Evolutionary conservation across 495 filamentous ascomycete genomes (phyloP).

Genomic region (Trichoderma reesei): DNA sequence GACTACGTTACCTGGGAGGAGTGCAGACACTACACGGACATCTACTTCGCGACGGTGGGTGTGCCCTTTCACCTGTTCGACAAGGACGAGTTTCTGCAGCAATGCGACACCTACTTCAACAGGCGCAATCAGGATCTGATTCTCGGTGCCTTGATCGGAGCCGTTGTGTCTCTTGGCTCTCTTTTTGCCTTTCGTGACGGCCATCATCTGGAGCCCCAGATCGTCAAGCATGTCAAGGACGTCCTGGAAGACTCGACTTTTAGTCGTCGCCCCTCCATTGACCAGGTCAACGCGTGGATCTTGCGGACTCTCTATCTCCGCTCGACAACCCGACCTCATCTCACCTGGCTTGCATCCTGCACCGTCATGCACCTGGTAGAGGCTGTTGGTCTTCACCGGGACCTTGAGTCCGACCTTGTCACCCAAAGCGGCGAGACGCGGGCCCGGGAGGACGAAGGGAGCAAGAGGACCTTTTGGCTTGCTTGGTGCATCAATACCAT

Average conservation of each 20-base stretch:
- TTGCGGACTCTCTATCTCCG: slow-evolving; percentile 44
- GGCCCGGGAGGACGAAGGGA: not conserved
- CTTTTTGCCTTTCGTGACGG: slow-evolving; percentile 13
- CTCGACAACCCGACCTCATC: slow-evolving; percentile 42
- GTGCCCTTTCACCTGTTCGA: not conserved
- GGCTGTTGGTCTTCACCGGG: slow-evolving; percentile 38
- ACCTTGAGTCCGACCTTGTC: slow-evolving; percentile 14
- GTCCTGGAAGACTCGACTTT: slow-evolving; percentile 35
- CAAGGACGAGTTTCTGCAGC: not conserved
- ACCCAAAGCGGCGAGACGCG: not conserved
- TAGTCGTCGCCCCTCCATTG: slow-evolving; percentile 22
- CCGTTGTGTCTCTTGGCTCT: slow-evolving; percentile 20
- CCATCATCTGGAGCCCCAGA: slow-evolving; percentile 21
- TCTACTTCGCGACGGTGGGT: not conserved
- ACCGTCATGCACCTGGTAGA: slow-evolving; percentile 45
- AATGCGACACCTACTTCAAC: not conserved
- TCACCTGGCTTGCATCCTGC: slow-evolving; percentile 47
- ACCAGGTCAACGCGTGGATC: slow-evolving; percentile 41
- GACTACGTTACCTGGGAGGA: not conserved
- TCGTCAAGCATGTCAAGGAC: slow-evolving; percentile 33
- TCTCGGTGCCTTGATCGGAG: not conserved
- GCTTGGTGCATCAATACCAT: slow-evolving; percentile 37
- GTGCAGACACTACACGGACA: not conserved
- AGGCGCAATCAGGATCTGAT: not conserved
- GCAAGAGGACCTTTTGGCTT: slow-evolving; percentile 16